Percentiles rank a stretch among this genome's conserved stretches.
phyloP scores from a whole-genome alignment of 2,329 filamentous ascomycete species.

The Tricladium varicosporioides region DNA sequence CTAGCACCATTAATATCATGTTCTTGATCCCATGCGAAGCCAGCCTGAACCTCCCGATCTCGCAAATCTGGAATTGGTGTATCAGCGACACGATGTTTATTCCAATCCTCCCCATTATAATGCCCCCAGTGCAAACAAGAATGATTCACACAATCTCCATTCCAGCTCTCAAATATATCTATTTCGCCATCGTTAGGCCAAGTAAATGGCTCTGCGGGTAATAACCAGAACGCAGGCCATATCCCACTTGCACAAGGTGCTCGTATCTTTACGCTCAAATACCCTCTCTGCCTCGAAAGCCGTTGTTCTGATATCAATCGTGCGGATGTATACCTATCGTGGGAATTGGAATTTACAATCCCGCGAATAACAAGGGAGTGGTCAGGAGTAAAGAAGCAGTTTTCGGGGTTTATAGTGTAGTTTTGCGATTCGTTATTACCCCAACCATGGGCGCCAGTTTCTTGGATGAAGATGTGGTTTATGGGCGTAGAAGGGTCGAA shows the following conservation, averaged over 20 bases:
- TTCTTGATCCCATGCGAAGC: slow-evolving; percentile 55
- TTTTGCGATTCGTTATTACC: slow-evolving; percentile 60
- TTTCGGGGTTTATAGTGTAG: slow-evolving; percentile 48
- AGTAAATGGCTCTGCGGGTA: slow-evolving; percentile 54
- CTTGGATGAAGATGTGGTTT: slow-evolving; percentile 51
- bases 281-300: slow-evolving; percentile 49
- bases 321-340: slow-evolving; percentile 52
- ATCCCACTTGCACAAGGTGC: slow-evolving; percentile 55
- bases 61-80: slow-evolving; percentile 49
- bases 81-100: slow-evolving; percentile 55
- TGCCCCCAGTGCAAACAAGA: slow-evolving; percentile 59
- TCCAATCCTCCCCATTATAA: slow-evolving; percentile 50
- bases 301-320: slow-evolving; percentile 53
- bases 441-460: slow-evolving; percentile 57
- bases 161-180: slow-evolving; percentile 62
- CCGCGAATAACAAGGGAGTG: slow-evolving; percentile 52
- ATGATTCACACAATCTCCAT: slow-evolving; percentile 53
- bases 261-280: slow-evolving; percentile 48
- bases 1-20: slow-evolving; percentile 36
- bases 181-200: slow-evolving; percentile 61
- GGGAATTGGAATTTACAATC: slow-evolving; percentile 36
- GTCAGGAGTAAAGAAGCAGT: slow-evolving; percentile 54
- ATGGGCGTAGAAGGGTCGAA: slow-evolving; percentile 48
- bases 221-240: slow-evolving; percentile 62
- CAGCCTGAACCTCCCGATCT: slow-evolving; percentile 47